These are phyloP conservation scores for Vaccinium macrocarpon DNA, from an alignment of 148 eudicot genomes.

Conservation along the genomic window DNA sequence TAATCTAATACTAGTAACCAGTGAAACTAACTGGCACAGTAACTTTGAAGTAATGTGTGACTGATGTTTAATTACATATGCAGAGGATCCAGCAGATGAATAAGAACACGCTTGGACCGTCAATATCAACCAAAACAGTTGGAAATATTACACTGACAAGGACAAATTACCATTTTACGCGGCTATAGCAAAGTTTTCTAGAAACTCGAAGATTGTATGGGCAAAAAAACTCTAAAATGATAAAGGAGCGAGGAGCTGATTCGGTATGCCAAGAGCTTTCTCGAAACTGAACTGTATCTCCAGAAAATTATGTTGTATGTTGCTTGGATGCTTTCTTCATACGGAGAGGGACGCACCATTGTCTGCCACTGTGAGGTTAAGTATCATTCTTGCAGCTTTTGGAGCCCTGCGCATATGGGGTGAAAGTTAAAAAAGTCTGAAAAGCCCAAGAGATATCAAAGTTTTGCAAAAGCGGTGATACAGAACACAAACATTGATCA, in stretches of 20 bases:
- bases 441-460: background rate
- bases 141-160: background rate
- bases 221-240: too few relatives aligned
- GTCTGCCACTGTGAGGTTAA: constrained; percentile 80
- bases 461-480: background rate
- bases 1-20: too few relatives aligned
- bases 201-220: background rate
- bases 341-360: constrained; percentile 86
- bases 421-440: background rate
- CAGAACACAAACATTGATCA: background rate
- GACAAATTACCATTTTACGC: background rate
- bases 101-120: too few relatives aligned
- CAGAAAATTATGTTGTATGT: background rate
- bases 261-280: background rate
- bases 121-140: too few relatives aligned
- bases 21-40: too few relatives aligned
- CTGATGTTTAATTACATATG: too few relatives aligned
- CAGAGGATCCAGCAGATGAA: too few relatives aligned
- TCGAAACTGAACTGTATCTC: background rate
- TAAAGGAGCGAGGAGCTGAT: background rate
- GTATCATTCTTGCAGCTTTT: constrained; percentile 87
- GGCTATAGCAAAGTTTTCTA: background rate
- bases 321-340: constrained; percentile 29
- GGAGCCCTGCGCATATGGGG: constrained; percentile 70
- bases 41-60: too few relatives aligned